Percentiles rank a stretch among this genome's conserved stretches.
Evolutionary conservation across 768 basidiomycete species (phyloP).

Genomic region (Hemileccinum impolitum): DNA sequence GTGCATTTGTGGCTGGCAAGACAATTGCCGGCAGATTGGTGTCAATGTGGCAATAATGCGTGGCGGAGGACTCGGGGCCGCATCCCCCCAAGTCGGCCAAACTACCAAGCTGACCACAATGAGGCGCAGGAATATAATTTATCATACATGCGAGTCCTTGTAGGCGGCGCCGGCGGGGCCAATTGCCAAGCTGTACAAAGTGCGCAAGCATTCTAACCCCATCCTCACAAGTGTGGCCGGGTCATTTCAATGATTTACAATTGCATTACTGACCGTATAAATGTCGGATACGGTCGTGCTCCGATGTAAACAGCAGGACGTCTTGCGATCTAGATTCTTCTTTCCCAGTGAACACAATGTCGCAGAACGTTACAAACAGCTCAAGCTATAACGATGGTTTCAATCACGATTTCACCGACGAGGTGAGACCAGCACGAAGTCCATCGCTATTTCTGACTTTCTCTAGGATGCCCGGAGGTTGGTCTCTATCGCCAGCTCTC

Average conservation of each 20-base stretch:
- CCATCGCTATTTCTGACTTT: constrained; percentile 7
- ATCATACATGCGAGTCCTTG: constrained; percentile 14
- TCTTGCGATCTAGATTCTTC: not conserved
- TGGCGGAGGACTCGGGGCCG: no score
- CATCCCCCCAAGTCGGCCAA: no score
- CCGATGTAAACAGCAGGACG: constrained; percentile 1
- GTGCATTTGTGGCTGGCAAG: no score
- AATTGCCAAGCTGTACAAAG: constrained; percentile 24
- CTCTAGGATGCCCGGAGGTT: constrained; percentile 23
- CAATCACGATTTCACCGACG: constrained; percentile 30
- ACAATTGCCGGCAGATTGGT: not conserved
- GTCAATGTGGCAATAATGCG: not conserved
- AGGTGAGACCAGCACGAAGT: constrained; percentile 13
- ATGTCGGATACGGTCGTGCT: not conserved
- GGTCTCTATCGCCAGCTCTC: constrained; percentile 27
- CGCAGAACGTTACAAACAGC: constrained; percentile 12
- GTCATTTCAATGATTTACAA: not conserved
- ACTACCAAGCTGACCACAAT: constrained; percentile 6
- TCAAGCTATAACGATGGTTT: constrained; percentile 22
- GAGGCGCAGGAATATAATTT: constrained; percentile 1
- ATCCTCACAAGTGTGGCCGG: not conserved
- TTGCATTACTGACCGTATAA: constrained; percentile 16
- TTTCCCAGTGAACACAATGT: constrained; percentile 13
- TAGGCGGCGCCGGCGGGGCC: constrained; percentile 9
- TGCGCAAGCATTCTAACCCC: not conserved